These are phyloP conservation scores for Pichia kudriavzevii DNA, from an alignment of 1,139 yeast species.

Conservation along the genomic window DNA sequence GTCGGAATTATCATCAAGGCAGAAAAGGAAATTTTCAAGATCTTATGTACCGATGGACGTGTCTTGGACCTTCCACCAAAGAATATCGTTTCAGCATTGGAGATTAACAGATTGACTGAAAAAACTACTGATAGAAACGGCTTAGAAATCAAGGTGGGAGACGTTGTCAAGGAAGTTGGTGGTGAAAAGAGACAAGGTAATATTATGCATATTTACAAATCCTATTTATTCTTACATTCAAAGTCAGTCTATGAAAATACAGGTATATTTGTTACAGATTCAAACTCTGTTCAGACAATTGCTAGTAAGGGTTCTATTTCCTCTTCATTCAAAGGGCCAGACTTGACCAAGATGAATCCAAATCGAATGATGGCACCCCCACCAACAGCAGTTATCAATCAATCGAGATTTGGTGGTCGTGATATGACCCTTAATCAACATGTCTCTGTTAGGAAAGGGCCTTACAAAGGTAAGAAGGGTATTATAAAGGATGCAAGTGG, in stretches of 20 bases:
- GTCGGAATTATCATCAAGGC: constrained; percentile 89
- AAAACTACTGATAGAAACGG: constrained; percentile 87
- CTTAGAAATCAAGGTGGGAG: constrained; percentile 78
- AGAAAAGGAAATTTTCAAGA: constrained; percentile 76
- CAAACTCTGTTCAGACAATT: constrained; percentile 71
- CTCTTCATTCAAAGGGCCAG: constrained; percentile 42
- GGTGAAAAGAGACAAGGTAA: constrained; percentile 86
- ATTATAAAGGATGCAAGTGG: constrained; percentile 92
- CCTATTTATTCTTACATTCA: constrained; percentile 69
- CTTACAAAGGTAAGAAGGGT: constrained; percentile 91
- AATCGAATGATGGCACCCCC: constrained; percentile 47
- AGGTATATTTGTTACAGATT: constrained; percentile 81
- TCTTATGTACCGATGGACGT: constrained; percentile 82
- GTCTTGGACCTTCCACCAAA: constrained; percentile 65
- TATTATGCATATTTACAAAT: constrained; percentile 78
- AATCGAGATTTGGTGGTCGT: constrained; percentile 52
- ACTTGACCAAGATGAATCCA: constrained; percentile 70
- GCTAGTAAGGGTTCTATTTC: constrained; percentile 70
- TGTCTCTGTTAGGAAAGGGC: constrained; percentile 82
- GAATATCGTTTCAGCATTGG: constrained; percentile 70
- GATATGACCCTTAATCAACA: constrained; percentile 76
- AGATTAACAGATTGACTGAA: constrained; percentile 56
- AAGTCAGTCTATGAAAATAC: constrained; percentile 75
- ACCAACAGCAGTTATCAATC: constrained; percentile 31
- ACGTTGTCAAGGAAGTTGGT: constrained; percentile 72